Evolutionary conservation across 306 rosid species (phyloP).

Genomic region (Fragaria ananassa): DNA sequence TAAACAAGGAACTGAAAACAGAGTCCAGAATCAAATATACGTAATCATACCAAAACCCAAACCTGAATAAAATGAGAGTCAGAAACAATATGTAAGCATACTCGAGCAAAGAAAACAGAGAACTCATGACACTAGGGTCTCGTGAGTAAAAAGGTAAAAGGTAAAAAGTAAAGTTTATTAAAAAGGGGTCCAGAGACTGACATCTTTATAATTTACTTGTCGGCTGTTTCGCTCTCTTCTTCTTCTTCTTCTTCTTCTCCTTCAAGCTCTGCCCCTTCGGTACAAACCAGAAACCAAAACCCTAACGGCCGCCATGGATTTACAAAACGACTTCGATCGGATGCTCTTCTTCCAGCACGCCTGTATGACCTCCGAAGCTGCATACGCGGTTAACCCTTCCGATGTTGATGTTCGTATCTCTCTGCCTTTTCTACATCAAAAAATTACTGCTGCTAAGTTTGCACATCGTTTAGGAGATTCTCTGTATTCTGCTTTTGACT

Average conservation of each 20-base stretch:
- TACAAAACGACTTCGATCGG: constrained; percentile 78
- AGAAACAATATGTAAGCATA: too few species aligned
- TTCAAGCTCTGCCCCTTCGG: background rate
- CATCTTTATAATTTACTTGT: too few species aligned
- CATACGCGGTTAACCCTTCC: constrained; percentile 54
- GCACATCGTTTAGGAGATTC: background rate
- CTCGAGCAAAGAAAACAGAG: too few species aligned
- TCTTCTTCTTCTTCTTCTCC: background rate
- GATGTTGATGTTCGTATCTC: constrained; percentile 64
- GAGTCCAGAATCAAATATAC: too few species aligned
- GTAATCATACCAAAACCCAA: too few species aligned
- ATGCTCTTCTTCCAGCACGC: constrained; percentile 82
- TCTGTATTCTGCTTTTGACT: background rate
- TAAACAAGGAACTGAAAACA: too few species aligned
- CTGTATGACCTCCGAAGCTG: constrained; percentile 60
- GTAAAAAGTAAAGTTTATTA: too few species aligned
- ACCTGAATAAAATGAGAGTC: too few species aligned
- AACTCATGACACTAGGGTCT: too few species aligned
- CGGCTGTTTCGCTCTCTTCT: background rate
- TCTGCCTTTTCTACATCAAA: background rate
- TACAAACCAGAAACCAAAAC: background rate
- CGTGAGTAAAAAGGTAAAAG: too few species aligned
- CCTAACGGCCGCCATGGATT: constrained; percentile 44
- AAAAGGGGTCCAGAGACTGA: background rate
- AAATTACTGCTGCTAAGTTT: background rate